Percentiles rank a stretch among this genome's conserved stretches.
Conservation (phyloP, 208 protist genomes). For the Naegleria lovaniensis region DNA sequence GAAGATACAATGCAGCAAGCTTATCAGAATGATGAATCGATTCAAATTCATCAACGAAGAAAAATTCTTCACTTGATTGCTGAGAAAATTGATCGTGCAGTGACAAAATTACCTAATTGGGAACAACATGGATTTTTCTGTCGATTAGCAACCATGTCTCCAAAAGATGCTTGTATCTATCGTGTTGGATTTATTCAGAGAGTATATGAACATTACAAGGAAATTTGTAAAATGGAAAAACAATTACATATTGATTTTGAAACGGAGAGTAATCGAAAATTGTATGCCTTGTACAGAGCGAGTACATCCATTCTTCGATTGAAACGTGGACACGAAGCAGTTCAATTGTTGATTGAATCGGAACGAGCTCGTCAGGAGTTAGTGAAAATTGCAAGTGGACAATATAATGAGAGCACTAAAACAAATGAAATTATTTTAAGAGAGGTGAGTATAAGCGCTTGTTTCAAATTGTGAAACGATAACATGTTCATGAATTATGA, state of each 20-base stretch:
- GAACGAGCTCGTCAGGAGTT: conserved; percentile 16
- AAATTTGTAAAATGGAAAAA: not conserved
- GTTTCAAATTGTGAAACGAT: not conserved
- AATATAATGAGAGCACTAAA: not conserved
- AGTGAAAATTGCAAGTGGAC: not conserved
- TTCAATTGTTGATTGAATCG: conserved; percentile 24
- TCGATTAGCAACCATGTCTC: not conserved
- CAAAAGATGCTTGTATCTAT: conserved; percentile 21
- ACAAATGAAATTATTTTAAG: not conserved
- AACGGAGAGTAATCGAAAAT: not conserved
- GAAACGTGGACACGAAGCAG: not conserved
- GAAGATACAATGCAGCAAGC: not conserved
- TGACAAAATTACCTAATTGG: not conserved
- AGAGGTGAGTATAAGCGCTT: not conserved
- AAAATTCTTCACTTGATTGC: not conserved
- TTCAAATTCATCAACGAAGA: too few relatives aligned
- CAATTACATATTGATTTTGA: not conserved
- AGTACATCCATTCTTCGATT: not conserved
- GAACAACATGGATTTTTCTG: not conserved
- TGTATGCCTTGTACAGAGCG: conserved; percentile 10
- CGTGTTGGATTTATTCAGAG: not conserved
- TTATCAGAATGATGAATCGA: not conserved
- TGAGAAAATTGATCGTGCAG: not conserved
- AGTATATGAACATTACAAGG: not conserved
- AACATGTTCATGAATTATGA: not conserved